These are phyloP conservation scores for Pseudophaeomoniella oleicola DNA, from an alignment of 2,329 filamentous ascomycete genomes.

Conservation along the genomic window DNA sequence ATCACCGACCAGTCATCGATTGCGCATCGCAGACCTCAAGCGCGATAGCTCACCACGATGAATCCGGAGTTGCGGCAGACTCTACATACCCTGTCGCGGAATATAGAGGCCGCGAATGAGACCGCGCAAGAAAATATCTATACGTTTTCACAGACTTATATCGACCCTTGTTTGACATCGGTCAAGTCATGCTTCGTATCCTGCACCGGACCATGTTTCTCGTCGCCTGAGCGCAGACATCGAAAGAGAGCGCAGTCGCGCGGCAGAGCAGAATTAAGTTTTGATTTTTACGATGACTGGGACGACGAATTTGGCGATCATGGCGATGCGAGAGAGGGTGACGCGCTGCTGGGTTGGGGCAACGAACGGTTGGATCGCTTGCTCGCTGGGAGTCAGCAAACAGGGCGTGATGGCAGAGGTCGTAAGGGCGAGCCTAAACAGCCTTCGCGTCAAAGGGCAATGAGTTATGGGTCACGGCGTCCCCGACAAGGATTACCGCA, in stretches of 20 bases:
- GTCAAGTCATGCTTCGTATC: slow-evolving; percentile 50
- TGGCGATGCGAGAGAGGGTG: no score
- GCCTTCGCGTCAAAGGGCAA: slow-evolving; percentile 59
- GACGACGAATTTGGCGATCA: slow-evolving; percentile 51
- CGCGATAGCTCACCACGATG: slow-evolving; percentile 6
- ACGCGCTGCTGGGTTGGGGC: slow-evolving; percentile 58
- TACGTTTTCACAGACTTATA: slow-evolving; percentile 72
- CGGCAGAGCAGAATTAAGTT: slow-evolving; percentile 64
- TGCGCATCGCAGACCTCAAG: no score
- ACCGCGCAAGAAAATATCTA: slow-evolving; percentile 85
- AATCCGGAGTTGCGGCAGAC: slow-evolving; percentile 56
- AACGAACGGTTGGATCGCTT: slow-evolving; percentile 76
- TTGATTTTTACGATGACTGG: slow-evolving; percentile 98
- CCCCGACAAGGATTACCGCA: slow-evolving; percentile 41
- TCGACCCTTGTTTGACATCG: slow-evolving; percentile 63
- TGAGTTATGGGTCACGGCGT: slow-evolving; percentile 74
- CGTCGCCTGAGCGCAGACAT: slow-evolving; percentile 60
- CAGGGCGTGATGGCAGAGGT: slow-evolving; percentile 16
- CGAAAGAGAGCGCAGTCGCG: slow-evolving; percentile 45
- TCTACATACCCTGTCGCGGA: slow-evolving; percentile 84
- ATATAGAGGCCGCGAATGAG: slow-evolving; percentile 79
- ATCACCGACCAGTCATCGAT: no score
- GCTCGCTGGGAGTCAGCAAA: slow-evolving; percentile 49
- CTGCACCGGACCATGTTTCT: slow-evolving; percentile 53
- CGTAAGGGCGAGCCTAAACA: no score